Conservation (phyloP, 345 rosid species). For the Kernera saxatilis region DNA sequence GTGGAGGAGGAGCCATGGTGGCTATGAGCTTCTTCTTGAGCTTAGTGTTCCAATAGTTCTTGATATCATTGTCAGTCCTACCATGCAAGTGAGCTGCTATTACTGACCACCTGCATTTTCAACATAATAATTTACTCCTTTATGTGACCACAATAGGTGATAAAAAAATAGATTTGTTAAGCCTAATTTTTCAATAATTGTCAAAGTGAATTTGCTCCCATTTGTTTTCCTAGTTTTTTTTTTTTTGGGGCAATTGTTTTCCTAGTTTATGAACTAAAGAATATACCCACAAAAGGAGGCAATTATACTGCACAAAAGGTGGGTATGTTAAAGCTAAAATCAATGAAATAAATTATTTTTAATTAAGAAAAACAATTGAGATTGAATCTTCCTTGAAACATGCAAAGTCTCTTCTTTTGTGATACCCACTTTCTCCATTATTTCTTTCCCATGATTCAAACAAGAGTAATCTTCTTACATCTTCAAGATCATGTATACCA, state of each 20-base stretch:
- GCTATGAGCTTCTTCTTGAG: constrained; percentile 74
- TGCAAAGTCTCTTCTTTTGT: constrained; percentile 20
- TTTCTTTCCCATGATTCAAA: not conserved
- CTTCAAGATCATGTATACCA: not conserved
- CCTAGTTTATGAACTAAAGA: constrained; percentile 20
- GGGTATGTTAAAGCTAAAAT: constrained; percentile 14
- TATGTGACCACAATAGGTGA: not conserved
- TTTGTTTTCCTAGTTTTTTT: not conserved
- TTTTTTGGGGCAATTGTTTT: not conserved
- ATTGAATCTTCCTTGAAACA: constrained; percentile 28
- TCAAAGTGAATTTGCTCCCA: not conserved
- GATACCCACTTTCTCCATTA: constrained; percentile 5
- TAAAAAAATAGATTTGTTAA: not conserved
- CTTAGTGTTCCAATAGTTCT: constrained; percentile 94
- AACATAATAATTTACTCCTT: not conserved
- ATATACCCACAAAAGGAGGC: constrained; percentile 28
- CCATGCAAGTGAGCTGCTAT: constrained; percentile 89
- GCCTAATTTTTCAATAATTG: not conserved
- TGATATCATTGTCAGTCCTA: constrained; percentile 87
- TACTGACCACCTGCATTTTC: constrained; percentile 64
- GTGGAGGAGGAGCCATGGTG: constrained; percentile 26
- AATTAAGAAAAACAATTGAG: not conserved
- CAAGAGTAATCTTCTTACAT: not conserved
- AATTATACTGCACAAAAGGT: constrained; percentile 31
- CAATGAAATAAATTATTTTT: not conserved